These are phyloP conservation scores for Corymbia calophylla DNA, from an alignment of 441 rosid genomes.

Conservation along the genomic window DNA sequence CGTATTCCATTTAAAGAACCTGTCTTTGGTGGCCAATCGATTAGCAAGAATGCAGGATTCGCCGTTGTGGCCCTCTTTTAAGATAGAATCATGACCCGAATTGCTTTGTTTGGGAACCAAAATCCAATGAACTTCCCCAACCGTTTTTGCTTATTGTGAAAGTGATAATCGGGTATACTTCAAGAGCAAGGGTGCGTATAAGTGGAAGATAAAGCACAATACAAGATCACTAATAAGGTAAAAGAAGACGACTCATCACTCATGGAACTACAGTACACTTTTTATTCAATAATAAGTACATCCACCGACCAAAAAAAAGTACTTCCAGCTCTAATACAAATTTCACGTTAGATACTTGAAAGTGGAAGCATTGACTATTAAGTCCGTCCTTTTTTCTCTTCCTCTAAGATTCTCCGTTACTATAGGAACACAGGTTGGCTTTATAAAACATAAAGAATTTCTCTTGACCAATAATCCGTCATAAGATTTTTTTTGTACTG, in stretches of 20 bases:
- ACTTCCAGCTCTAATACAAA: not conserved
- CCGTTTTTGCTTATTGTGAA: too few relatives aligned
- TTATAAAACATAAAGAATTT: not conserved
- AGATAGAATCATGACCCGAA: not conserved
- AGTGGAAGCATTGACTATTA: not conserved
- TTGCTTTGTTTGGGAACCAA: not conserved
- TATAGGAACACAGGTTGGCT: too few relatives aligned
- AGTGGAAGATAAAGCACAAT: not conserved
- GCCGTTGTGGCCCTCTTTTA: not conserved
- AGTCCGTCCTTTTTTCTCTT: not conserved
- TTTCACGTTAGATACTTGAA: not conserved
- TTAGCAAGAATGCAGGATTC: not conserved
- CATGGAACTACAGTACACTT: not conserved
- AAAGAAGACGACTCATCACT: not conserved
- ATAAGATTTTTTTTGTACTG: not conserved
- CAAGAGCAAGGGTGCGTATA: not conserved
- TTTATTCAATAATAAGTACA: not conserved
- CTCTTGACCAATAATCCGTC: not conserved
- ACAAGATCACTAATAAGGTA: not conserved
- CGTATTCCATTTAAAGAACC: not conserved
- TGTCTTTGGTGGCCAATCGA: not conserved
- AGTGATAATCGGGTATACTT: not conserved
- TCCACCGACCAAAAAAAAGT: not conserved
- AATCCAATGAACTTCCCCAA: not conserved
- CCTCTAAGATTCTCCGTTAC: not conserved